Conservation (phyloP, 768 basidiomycete species). For the Mycena galopus region DNA sequence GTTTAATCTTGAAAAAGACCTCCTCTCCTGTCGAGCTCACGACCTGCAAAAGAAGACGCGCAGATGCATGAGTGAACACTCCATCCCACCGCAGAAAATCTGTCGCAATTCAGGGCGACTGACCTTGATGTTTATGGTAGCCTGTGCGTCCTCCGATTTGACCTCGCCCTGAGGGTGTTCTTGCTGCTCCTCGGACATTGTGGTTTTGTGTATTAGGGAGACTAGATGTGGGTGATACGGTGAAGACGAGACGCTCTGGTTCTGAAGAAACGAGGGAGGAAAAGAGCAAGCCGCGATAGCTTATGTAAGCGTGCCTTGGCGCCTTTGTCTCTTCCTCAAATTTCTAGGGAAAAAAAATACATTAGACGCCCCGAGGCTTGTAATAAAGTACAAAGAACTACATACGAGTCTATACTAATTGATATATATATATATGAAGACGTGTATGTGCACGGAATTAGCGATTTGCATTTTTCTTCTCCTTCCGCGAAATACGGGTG, state of each 20-base stretch:
- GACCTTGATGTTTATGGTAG: constrained; percentile 87
- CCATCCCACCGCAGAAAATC: constrained; percentile 1
- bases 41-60: constrained; percentile 61
- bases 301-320: constrained; percentile 7
- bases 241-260: not conserved
- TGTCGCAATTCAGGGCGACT: constrained; percentile 34
- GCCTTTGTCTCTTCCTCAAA: too few species aligned
- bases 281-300: constrained; percentile 15
- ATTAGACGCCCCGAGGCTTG: constrained; percentile 7
- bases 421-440: not conserved
- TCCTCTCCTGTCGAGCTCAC: constrained; percentile 84
- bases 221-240: not conserved
- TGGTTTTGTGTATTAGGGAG: not conserved
- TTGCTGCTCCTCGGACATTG: constrained; percentile 70
- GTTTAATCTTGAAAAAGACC: constrained; percentile 98
- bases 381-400: constrained; percentile 10
- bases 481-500: constrained; percentile 56
- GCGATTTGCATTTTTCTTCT: constrained; percentile 16
- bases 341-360: not conserved
- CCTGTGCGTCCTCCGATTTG: constrained; percentile 70
- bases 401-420: constrained; percentile 5
- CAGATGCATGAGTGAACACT: not conserved
- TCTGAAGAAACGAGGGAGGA: not conserved
- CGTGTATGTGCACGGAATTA: not conserved
- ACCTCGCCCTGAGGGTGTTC: constrained; percentile 55